Conservation (phyloP, 192 early-diverging fungal species). For the Phlyctochytrium planicorne region DNA sequence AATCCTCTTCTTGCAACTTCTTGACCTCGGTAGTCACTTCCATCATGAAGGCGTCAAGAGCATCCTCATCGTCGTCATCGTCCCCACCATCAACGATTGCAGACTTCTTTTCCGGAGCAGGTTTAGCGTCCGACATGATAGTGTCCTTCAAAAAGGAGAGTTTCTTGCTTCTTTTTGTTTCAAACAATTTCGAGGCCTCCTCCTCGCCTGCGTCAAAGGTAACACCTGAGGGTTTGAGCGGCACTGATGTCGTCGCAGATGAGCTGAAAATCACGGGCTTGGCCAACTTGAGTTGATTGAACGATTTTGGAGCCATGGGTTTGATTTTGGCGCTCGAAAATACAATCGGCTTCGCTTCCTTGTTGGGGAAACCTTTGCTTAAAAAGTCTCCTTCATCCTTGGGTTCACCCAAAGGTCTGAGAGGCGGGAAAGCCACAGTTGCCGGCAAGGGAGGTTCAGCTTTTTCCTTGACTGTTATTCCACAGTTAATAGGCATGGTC, state of each 20-base stretch:
- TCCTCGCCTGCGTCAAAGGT: slow-evolving; percentile 11
- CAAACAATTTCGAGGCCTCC: not conserved
- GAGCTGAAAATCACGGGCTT: not conserved
- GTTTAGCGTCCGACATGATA: not conserved
- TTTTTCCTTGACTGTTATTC: slow-evolving; percentile 13
- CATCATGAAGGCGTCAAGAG: slow-evolving; percentile 84
- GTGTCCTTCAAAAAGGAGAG: not conserved
- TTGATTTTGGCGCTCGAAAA: not conserved
- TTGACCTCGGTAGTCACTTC: slow-evolving; percentile 74
- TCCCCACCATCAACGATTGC: not conserved
- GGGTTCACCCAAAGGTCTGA: not conserved
- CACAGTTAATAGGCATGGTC: too few relatives aligned
- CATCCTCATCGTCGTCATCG: slow-evolving; percentile 38
- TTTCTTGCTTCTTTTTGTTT: not conserved
- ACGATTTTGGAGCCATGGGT: not conserved
- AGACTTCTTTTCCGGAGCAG: not conserved
- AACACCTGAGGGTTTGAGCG: not conserved
- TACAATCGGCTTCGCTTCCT: not conserved
- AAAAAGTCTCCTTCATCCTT: not conserved
- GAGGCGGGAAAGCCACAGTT: not conserved
- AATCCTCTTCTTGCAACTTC: slow-evolving; percentile 64
- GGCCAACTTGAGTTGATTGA: not conserved
- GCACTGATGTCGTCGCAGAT: not conserved
- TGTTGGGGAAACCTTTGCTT: not conserved
- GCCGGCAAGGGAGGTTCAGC: not conserved